These are phyloP conservation scores for Naumovozyma dairenensis DNA, from an alignment of 805 yeast species.

Conservation along the genomic window DNA sequence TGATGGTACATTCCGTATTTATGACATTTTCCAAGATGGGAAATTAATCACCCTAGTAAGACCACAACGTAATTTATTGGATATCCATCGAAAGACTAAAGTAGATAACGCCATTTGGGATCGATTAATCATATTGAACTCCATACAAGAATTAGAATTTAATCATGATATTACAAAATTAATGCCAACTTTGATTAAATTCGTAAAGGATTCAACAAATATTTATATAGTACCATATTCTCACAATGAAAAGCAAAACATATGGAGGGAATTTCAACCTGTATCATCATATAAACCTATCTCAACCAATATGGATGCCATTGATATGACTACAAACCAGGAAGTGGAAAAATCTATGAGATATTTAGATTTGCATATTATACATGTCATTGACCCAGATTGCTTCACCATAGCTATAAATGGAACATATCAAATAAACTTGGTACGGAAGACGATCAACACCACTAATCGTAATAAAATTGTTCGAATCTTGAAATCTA, in stretches of 20 bases:
- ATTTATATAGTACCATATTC: conserved; percentile 11
- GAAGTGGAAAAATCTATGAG: too few species aligned
- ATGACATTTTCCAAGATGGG: conserved; percentile 30
- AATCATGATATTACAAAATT: conserved; percentile 12
- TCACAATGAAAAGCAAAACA: conserved; percentile 4
- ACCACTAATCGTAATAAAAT: background rate
- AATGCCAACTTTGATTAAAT: conserved; percentile 17
- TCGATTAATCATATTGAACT: conserved; percentile 4
- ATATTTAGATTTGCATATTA: too few species aligned
- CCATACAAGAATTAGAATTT: conserved; percentile 1
- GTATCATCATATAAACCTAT: conserved; percentile 1
- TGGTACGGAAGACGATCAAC: conserved; percentile 1
- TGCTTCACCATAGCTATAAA: conserved; percentile 9
- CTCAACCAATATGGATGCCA: background rate
- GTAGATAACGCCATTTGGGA: conserved; percentile 16
- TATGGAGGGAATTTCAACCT: conserved; percentile 18
- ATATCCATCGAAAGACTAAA: conserved; percentile 1
- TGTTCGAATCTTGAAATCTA: too few species aligned
- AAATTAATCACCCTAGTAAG: conserved; percentile 17
- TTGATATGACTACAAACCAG: too few species aligned
- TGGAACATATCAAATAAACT: conserved; percentile 11
- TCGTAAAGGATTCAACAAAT: conserved; percentile 13
- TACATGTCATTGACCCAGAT: conserved; percentile 9
- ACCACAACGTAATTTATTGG: conserved; percentile 3
- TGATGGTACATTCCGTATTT: conserved; percentile 43